Base-by-base conservation (phyloP, 106 monocot genomes). In the Dioscorea dumetorum region DNA sequence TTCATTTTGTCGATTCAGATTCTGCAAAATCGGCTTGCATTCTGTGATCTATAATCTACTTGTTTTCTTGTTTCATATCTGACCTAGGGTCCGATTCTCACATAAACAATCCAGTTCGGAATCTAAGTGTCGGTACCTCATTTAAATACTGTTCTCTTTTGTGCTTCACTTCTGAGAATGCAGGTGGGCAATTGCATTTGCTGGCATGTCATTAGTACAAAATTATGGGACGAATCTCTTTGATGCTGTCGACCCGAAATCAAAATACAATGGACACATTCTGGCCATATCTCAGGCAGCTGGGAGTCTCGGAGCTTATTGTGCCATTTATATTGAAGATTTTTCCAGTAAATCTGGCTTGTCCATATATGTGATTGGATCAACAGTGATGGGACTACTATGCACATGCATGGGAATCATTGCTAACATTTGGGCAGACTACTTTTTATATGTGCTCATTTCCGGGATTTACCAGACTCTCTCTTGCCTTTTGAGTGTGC, bases 211-310 rank as follows among this genome's bases (percentile, higher is more conserved):
- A 10, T 57, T 82, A 31, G 70, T 82, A 10, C 82, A 82, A 24
- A 82, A 82, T 57, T 82, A 82, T 62, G 77, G 77, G 14, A 77
- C 82, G 62, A 82, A 74, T 70, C 77, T 82, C 50, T 82, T 82
- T 60, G 82, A 82, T 66, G 77, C 82, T 48, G 53, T 82, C 34
- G 73, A 82, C 63, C 35, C 82, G 61, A 66, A 73, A 23, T 82
- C 82, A 74, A 77, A 82, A 57, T 56, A 74, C 12, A 82, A 82
- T 67, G 82, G 82, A 1, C 82, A 82, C 57, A 60, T 82, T 70
- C 33, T 82, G 24, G 82, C 82, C 51, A 50, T 68, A 48, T 77
- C 82, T 24, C 73, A 82, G 62, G 82, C 74, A 66, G 82, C 70
- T 33, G 82, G 77, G 61, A 74, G 82, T 64, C 57, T 82, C 70